phyloP scores from a whole-genome alignment of 2,329 filamentous ascomycete genomes.

The Penicillium sp. region DNA sequence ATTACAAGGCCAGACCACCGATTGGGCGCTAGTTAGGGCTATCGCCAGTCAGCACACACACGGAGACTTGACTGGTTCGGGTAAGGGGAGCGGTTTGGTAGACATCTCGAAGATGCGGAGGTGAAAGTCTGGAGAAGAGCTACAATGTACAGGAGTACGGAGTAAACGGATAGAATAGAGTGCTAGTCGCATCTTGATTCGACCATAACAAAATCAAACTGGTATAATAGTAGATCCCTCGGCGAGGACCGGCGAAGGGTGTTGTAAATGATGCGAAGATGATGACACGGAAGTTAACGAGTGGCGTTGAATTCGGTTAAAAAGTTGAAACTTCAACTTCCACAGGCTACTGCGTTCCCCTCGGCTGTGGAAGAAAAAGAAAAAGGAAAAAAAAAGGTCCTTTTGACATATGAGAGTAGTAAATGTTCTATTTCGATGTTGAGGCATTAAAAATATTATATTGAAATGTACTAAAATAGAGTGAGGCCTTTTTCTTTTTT shows the following conservation, averaged over 20 bases:
- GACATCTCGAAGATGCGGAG: conserved; percentile 1
- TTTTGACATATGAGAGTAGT: background rate
- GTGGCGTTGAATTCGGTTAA: conserved; percentile 18
- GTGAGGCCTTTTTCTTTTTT: conserved; percentile 18
- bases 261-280: conserved; percentile 26
- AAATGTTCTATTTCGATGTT: conserved; percentile 6
- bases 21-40: conserved; percentile 7
- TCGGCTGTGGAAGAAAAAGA: conserved; percentile 4
- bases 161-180: background rate
- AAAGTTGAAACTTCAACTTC: conserved; percentile 1
- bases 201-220: background rate
- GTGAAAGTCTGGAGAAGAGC: conserved; percentile 10
- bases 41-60: conserved; percentile 2
- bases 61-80: background rate
- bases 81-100: conserved; percentile 1
- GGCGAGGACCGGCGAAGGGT: conserved; percentile 19
- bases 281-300: conserved; percentile 21
- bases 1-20: conserved; percentile 10
- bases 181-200: background rate
- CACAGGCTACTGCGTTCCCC: conserved; percentile 6
- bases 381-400: background rate
- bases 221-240: conserved; percentile 6
- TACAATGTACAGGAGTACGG: background rate
- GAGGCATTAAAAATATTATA: conserved; percentile 7
- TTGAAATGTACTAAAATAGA: conserved; percentile 7